Conservation (phyloP, 768 basidiomycete genomes). For the Trametes cingulata region DNA sequence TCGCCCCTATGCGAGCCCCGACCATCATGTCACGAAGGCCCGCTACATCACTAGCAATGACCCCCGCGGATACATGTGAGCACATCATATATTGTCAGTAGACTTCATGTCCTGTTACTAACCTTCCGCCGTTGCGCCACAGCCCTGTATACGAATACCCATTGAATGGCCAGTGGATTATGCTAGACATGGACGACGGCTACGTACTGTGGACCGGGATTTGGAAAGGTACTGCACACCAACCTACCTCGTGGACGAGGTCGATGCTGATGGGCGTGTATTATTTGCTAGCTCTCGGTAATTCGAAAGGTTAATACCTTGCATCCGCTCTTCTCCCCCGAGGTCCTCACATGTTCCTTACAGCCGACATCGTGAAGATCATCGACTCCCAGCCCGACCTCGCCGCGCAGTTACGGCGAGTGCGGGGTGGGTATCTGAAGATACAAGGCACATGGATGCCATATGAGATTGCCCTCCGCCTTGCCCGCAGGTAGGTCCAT, state of each 20-base stretch:
- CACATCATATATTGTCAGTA: conserved; percentile 4
- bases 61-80: conserved; percentile 85
- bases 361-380: conserved; percentile 92
- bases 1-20: conserved; percentile 72
- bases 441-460: conserved; percentile 96
- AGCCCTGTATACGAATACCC: conserved; percentile 90
- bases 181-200: conserved; percentile 95
- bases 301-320: conserved; percentile 69
- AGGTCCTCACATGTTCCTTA: not conserved
- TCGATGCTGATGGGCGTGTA: conserved; percentile 12
- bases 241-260: conserved; percentile 11
- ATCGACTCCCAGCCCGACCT: conserved; percentile 90
- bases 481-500: conserved; percentile 70
- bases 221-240: conserved; percentile 70
- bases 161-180: conserved; percentile 88
- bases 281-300: conserved; percentile 64
- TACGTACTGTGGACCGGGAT: conserved; percentile 93
- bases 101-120: not conserved
- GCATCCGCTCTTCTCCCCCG: not conserved
- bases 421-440: conserved; percentile 86
- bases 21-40: conserved; percentile 82
- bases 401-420: conserved; percentile 76
- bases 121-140: conserved; percentile 6
- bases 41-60: conserved; percentile 91
- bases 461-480: conserved; percentile 81